These are phyloP conservation scores for Pterocarpus macrocarpus DNA, from an alignment of 306 rosid species.

Conservation along the genomic window DNA sequence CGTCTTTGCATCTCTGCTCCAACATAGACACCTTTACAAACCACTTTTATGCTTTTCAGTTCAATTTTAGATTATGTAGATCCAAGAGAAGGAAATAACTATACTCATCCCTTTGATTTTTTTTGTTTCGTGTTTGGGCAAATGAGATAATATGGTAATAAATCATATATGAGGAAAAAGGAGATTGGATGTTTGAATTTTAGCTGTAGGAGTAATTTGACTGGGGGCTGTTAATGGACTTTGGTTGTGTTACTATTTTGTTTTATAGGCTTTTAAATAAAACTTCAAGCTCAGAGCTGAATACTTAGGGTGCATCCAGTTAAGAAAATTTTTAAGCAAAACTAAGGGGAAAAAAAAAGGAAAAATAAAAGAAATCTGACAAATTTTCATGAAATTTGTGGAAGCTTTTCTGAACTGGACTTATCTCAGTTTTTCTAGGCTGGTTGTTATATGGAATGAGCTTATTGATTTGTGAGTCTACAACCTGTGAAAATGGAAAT, in stretches of 20 bases:
- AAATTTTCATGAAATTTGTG: not conserved
- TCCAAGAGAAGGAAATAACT: constrained; percentile 4
- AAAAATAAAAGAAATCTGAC: not conserved
- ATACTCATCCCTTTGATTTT: not conserved
- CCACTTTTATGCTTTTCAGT: constrained; percentile 2
- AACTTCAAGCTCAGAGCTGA: not conserved
- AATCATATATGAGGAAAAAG: not conserved
- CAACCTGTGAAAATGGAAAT: constrained; percentile 1
- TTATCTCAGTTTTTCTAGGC: not conserved
- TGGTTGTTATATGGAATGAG: not conserved
- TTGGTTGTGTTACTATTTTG: not conserved
- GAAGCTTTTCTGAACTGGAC: not conserved
- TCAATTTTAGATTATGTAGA: not conserved
- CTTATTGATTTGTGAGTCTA: constrained; percentile 17
- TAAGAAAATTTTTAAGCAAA: not conserved
- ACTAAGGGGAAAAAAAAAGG: not conserved
- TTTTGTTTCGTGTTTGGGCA: not conserved
- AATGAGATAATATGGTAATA: not conserved
- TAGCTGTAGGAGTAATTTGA: constrained; percentile 26
- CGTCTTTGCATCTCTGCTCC: constrained; percentile 12
- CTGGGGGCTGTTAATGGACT: not conserved
- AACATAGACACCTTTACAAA: not conserved
- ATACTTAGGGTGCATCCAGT: not conserved
- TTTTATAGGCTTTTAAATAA: not conserved
- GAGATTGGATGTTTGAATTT: not conserved